Percentiles rank a stretch among this genome's conserved stretches.
Conservation (phyloP, 768 basidiomycete species). For the Suillus discolor region DNA sequence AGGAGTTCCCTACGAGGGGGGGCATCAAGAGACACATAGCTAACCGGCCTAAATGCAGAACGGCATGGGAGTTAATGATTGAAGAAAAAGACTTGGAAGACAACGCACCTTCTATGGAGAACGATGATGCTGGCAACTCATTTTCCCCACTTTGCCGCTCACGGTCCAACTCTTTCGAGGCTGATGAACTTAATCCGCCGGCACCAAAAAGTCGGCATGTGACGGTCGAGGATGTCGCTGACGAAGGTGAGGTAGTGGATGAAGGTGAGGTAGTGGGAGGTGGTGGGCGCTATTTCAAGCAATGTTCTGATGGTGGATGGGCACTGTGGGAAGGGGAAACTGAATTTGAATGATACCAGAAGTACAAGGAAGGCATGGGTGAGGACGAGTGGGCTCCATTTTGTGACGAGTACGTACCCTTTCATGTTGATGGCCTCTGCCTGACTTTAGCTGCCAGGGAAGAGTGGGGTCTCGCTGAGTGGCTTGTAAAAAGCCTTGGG, state of each 20-base stretch:
- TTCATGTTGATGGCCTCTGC: no score
- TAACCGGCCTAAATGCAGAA: constrained; percentile 3
- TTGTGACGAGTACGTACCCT: no score
- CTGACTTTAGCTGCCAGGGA: no score
- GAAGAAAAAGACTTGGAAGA: no score
- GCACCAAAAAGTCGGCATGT: not conserved
- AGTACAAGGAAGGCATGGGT: no score
- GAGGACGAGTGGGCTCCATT: no score
- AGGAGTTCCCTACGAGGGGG: no score
- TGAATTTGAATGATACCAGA: not conserved
- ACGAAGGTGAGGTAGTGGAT: constrained; percentile 1
- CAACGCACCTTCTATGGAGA: no score
- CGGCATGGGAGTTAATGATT: constrained; percentile 2
- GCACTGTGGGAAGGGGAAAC: not conserved
- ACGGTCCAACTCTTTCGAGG: not conserved
- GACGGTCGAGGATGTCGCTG: not conserved
- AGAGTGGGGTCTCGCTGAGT: no score
- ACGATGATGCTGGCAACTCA: not conserved
- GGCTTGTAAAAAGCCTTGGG: no score
- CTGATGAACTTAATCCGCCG: not conserved
- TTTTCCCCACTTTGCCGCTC: not conserved
- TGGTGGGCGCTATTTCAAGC: not conserved
- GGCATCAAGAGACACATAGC: no score
- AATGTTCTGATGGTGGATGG: not conserved
- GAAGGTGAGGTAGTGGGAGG: not conserved